These are phyloP conservation scores for Populus simonii DNA, from an alignment of 345 rosid species.

Conservation along the genomic window DNA sequence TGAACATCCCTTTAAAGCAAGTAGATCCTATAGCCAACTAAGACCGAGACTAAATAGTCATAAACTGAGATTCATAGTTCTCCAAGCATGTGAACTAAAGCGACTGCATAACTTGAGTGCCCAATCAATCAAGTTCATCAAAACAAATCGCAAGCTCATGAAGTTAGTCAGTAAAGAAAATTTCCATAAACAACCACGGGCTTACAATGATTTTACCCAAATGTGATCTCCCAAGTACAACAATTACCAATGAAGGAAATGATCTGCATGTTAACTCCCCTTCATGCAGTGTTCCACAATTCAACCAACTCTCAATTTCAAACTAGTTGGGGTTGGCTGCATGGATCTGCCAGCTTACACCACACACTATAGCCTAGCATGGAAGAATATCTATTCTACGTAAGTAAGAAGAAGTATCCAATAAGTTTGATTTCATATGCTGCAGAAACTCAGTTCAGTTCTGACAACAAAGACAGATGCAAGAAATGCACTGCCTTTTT, in stretches of 20 bases:
- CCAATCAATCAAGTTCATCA: background rate
- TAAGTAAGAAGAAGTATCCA: background rate
- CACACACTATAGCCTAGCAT: background rate
- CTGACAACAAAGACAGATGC: background rate
- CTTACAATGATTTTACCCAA: background rate
- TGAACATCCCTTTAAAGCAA: background rate
- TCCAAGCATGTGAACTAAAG: background rate
- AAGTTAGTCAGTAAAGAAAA: background rate
- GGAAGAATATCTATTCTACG: background rate
- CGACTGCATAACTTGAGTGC: background rate
- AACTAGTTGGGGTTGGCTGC: too few relatives aligned
- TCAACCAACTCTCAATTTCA: too few relatives aligned
- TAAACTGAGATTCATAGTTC: background rate
- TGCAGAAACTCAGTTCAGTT: background rate
- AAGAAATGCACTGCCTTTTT: background rate
- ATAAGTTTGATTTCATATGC: background rate
- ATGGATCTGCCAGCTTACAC: background rate
- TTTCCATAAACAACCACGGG: background rate
- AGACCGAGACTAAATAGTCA: background rate
- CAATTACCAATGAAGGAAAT: background rate
- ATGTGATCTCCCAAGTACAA: background rate
- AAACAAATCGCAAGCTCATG: background rate
- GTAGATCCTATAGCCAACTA: background rate
- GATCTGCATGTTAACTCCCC: background rate
- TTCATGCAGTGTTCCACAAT: too few relatives aligned